These are phyloP conservation scores for Sugiyamaella xylanicola DNA, from an alignment of 1,139 yeast species.

Conservation along the genomic window DNA sequence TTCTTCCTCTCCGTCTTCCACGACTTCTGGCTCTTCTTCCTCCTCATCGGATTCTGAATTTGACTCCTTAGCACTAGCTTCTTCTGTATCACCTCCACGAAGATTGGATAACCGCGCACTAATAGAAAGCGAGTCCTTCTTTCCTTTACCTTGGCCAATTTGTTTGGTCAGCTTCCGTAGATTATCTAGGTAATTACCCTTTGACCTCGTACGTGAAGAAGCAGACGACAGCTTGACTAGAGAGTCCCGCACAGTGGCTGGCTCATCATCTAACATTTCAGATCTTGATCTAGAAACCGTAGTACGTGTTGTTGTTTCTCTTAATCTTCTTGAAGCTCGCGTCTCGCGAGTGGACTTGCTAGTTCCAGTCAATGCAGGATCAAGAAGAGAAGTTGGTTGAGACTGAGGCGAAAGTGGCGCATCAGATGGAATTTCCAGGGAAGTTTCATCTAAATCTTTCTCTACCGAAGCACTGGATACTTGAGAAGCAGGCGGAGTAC, in stretches of 20 bases:
- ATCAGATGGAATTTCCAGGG: neutral
- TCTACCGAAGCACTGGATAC: neutral
- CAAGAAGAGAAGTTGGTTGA: conserved; percentile 5
- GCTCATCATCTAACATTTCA: conserved; percentile 17
- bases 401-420: conserved; percentile 17
- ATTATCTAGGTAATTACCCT: conserved; percentile 6
- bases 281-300: conserved; percentile 9
- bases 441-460: neutral
- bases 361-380: neutral
- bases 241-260: conserved; percentile 3
- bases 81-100: conserved; percentile 16
- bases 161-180: conserved; percentile 3
- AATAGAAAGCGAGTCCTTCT: conserved; percentile 1
- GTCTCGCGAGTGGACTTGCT: conserved; percentile 12
- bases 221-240: conserved; percentile 1
- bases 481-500: conserved; percentile 8
- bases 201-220: neutral
- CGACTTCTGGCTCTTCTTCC: conserved; percentile 17
- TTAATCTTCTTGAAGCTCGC: conserved; percentile 10
- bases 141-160: neutral
- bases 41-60: conserved; percentile 17
- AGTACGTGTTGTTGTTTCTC: conserved; percentile 5
- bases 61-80: neutral
- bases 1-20: neutral
- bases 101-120: conserved; percentile 23